Evolutionary conservation across 805 yeast genomes (phyloP), one percentile per base, ranked within the genome.

Genomic region (Wickerhamia fluorescens): DNA sequence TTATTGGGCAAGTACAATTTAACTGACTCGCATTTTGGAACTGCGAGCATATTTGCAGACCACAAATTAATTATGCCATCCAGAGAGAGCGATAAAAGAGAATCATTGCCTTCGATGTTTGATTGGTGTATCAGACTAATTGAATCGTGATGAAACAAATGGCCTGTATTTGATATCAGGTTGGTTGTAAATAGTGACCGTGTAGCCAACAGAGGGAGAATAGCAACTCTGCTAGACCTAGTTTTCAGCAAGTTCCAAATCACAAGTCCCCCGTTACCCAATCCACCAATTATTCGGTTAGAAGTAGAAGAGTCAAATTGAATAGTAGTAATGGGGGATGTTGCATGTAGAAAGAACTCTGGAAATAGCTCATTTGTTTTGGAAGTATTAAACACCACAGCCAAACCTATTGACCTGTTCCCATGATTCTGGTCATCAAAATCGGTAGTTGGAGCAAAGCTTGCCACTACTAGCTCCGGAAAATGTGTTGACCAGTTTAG

Each of bases 261-360:
- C n/a, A 62, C 65, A 1, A 75, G 25, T 28, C 60, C 59, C 0
- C 82, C 81, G 40, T 68, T 67, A 11, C 44, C 42, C 4, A 73
- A 58, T 0, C 78, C 74, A 0, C 66, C 78, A 16, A 70, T 45
- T 1, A 75, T 49, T 28, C 61, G 55, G 27, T 57, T 53, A 2
- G 68, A 47, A 14, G 58, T 51, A 10, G 47, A 36, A 7, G 43
- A 43, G 17, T 69, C 66, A 34, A 73, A 71, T 31, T 55, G 57
- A 7, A 67, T 56, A 5, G 42, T 34, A 1, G 58, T 35, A 5
- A 74, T 56, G 10, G 53, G 44, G 2, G 75, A 53, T 7, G 63
- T 49, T 23, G 71, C 55, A 8, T 55, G 52, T 9, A 70, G 52
- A 23, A 58, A 57, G 34, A 53, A 55, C 40, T 62, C 75, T 24